Conservation (phyloP, 2,329 filamentous ascomycete species). For the Arthrobotrys conoides region DNA sequence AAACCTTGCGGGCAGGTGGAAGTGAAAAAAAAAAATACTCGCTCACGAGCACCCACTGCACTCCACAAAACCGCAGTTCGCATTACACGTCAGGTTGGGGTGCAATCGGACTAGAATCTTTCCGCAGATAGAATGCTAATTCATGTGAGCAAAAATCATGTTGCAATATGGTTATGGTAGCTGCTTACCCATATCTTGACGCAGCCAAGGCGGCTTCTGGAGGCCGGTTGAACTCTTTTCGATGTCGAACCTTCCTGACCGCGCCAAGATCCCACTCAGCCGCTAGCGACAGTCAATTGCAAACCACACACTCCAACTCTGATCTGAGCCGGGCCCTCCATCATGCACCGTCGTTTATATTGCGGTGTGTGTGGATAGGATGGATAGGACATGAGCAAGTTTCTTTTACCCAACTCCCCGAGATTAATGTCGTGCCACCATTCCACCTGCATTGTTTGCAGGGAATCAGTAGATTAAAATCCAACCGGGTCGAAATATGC, state of each 20-base stretch:
- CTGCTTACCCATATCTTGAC: slow-evolving; percentile 22
- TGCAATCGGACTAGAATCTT: slow-evolving; percentile 3
- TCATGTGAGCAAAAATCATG: slow-evolving; percentile 23
- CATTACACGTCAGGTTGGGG: slow-evolving; percentile 11
- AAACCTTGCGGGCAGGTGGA: slow-evolving; percentile 39
- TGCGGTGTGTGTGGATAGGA: slow-evolving; percentile 1
- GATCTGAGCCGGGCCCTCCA: neutral
- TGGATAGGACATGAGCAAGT: slow-evolving; percentile 16
- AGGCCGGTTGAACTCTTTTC: slow-evolving; percentile 35
- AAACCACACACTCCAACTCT: slow-evolving; percentile 32
- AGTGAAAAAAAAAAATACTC: slow-evolving; percentile 15
- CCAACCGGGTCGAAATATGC: neutral
- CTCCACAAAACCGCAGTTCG: slow-evolving; percentile 12
- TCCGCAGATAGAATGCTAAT: slow-evolving; percentile 10
- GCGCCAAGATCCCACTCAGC: slow-evolving; percentile 47
- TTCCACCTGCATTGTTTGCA: slow-evolving; percentile 16
- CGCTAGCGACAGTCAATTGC: slow-evolving; percentile 8
- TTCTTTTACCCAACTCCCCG: slow-evolving; percentile 26
- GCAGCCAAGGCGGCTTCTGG: slow-evolving; percentile 52
- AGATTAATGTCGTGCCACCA: slow-evolving; percentile 34
- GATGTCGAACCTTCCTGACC: slow-evolving; percentile 26
- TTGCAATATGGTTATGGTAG: slow-evolving; percentile 10
- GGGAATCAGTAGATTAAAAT: neutral
- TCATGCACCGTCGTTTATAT: neutral
- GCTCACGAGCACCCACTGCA: slow-evolving; percentile 21